Conservation (phyloP, 2,329 filamentous ascomycete species). For the Phialophora expanda region DNA sequence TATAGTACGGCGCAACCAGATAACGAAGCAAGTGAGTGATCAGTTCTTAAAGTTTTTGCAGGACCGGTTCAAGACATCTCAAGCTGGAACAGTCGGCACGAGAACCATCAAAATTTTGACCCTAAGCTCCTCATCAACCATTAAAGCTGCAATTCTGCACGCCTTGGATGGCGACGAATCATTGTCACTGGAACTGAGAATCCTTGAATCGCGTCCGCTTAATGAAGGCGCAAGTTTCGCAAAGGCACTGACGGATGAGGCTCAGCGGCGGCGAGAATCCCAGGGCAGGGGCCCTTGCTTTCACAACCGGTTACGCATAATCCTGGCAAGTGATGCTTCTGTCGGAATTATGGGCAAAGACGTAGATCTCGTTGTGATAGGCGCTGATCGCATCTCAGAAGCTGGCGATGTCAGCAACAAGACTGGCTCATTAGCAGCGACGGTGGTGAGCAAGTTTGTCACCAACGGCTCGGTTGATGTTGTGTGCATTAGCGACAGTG, state of each 20-base stretch:
- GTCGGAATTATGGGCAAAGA: conserved; percentile 44
- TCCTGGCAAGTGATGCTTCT: conserved; percentile 29
- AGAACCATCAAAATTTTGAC: conserved; percentile 60
- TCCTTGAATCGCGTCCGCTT: conserved; percentile 70
- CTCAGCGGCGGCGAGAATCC: conserved; percentile 40
- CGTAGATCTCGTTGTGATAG: conserved; percentile 58
- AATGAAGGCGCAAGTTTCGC: conserved; percentile 68
- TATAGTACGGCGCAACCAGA: conserved; percentile 40
- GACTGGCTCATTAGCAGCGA: conserved; percentile 65
- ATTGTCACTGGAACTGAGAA: conserved; percentile 52
- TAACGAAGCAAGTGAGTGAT: conserved; percentile 32
- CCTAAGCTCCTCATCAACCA: conserved; percentile 67
- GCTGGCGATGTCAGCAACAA: conserved; percentile 70
- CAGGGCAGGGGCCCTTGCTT: conserved; percentile 41
- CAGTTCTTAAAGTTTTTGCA: conserved; percentile 28
- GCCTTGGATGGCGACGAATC: conserved; percentile 52
- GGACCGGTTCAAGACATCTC: conserved; percentile 9
- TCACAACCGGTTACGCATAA: conserved; percentile 66
- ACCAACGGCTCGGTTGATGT: conserved; percentile 49
- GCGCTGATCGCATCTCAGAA: conserved; percentile 66
- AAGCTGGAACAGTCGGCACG: not conserved
- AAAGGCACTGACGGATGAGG: conserved; percentile 46
- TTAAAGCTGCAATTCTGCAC: conserved; percentile 46
- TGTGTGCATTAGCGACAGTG: conserved; percentile 63
- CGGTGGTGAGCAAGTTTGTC: conserved; percentile 60